phyloP scores from a whole-genome alignment of 768 basidiomycete genomes.

The Calvatia gigantea region DNA sequence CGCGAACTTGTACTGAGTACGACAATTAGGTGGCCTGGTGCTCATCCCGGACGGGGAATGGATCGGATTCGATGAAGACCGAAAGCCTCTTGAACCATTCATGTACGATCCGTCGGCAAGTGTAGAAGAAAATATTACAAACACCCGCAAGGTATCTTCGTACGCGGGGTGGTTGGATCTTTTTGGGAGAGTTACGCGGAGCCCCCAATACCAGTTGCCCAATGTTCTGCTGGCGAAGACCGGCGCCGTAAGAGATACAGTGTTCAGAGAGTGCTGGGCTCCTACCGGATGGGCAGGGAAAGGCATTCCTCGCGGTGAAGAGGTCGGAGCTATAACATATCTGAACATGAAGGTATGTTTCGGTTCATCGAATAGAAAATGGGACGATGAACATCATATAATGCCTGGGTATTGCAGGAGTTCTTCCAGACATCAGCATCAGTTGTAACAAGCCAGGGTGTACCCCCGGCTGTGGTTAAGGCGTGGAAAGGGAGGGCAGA shows the following conservation, averaged over 20 bases:
- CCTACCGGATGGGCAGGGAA: constrained; percentile 6
- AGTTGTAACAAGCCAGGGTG: not conserved
- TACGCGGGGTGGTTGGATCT: constrained; percentile 22
- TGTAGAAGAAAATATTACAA: constrained; percentile 9
- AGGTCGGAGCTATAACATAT: constrained; percentile 4
- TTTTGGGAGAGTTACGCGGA: constrained; percentile 16
- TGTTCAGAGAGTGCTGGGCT: not conserved
- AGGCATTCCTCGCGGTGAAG: constrained; percentile 1
- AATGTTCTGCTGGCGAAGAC: constrained; percentile 8
- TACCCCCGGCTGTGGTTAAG: not conserved
- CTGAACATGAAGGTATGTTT: constrained; percentile 10
- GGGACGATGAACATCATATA: not conserved
- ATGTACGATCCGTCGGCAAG: constrained; percentile 9
- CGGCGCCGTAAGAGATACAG: not conserved
- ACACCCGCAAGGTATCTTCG: constrained; percentile 15
- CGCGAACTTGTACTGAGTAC: too few species aligned
- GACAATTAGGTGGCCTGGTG: constrained; percentile 18
- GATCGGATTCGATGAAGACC: constrained; percentile 17
- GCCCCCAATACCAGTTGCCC: constrained; percentile 15
- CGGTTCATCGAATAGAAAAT: too few species aligned
- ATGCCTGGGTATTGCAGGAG: not conserved
- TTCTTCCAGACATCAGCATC: not conserved
- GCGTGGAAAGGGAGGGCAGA: constrained; percentile 6
- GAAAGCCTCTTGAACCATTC: constrained; percentile 17
- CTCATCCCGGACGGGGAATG: constrained; percentile 21